Evolutionary conservation across 2,329 filamentous ascomycete genomes (phyloP).

Genomic region (Cladophialophora exuberans): DNA sequence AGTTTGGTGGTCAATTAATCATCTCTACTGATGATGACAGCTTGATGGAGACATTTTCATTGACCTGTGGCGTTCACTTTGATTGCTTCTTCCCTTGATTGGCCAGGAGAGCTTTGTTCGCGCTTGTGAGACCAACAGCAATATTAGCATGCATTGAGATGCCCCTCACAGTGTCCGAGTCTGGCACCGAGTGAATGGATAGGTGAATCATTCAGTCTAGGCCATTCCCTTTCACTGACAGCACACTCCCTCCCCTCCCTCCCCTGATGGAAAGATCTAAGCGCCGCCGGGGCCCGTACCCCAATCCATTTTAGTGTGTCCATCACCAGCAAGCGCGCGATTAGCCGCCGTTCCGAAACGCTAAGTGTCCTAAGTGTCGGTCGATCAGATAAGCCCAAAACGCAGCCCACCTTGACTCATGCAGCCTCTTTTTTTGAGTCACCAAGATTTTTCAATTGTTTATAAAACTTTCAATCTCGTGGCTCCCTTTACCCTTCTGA

Average conservation of each 20-base stretch:
- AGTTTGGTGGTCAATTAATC: no score
- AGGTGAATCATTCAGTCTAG: no score
- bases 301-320: conserved; percentile 3
- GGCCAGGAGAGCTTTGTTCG: neutral
- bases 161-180: no score
- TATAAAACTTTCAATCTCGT: neutral
- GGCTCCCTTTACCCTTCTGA: neutral
- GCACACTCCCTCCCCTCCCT: no score
- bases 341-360: conserved; percentile 7
- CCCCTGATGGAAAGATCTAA: neutral
- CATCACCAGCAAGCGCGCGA: neutral
- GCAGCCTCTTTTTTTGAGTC: neutral
- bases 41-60: neutral
- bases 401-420: conserved; percentile 11
- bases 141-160: neutral
- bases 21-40: neutral
- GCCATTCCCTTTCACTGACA: no score
- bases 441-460: neutral
- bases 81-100: conserved; percentile 8
- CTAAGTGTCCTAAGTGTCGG: conserved; percentile 5
- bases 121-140: conserved; percentile 3
- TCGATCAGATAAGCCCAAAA: conserved; percentile 15
- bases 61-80: conserved; percentile 8
- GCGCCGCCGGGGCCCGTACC: neutral
- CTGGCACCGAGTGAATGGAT: no score